A percentile compares a stretch with the other conserved stretches of the same genome.
Evolutionary conservation across 176 grass and related monocot species (phyloP).

Genomic region (Lolium perenne): DNA sequence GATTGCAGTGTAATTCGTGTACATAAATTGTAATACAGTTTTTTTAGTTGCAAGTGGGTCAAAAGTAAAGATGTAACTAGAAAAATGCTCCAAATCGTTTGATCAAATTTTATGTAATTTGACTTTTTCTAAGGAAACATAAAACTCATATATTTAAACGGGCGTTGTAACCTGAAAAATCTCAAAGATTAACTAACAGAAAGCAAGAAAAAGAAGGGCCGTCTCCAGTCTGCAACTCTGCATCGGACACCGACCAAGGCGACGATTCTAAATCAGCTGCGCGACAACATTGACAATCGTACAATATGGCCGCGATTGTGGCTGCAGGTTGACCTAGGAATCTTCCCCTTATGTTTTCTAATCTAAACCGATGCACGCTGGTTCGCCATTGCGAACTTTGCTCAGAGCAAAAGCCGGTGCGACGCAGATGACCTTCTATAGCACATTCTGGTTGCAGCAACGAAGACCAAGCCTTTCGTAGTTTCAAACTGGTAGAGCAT

Average conservation of each 20-base stretch:
- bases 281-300: background rate
- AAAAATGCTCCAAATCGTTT: no score
- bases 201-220: background rate
- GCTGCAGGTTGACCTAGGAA: slow-evolving; percentile 48
- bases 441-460: background rate
- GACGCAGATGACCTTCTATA: background rate
- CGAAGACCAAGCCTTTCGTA: background rate
- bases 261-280: background rate
- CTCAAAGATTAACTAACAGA: no score
- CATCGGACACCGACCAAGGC: background rate
- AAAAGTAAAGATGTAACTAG: no score
- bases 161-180: no score
- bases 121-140: no score
- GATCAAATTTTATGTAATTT: no score
- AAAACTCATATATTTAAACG: no score
- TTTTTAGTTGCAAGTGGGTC: no score
- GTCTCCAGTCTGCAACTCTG: background rate
- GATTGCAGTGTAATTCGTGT: no score
- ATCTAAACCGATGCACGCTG: background rate
- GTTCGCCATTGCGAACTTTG: background rate
- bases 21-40: no score
- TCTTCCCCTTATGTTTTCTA: background rate
- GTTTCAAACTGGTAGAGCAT: no score
- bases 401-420: background rate
- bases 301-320: slow-evolving; percentile 22